These are phyloP conservation scores for Parietichytrium sp. DNA, from an alignment of 108 stramenopile species.

Conservation along the genomic window DNA sequence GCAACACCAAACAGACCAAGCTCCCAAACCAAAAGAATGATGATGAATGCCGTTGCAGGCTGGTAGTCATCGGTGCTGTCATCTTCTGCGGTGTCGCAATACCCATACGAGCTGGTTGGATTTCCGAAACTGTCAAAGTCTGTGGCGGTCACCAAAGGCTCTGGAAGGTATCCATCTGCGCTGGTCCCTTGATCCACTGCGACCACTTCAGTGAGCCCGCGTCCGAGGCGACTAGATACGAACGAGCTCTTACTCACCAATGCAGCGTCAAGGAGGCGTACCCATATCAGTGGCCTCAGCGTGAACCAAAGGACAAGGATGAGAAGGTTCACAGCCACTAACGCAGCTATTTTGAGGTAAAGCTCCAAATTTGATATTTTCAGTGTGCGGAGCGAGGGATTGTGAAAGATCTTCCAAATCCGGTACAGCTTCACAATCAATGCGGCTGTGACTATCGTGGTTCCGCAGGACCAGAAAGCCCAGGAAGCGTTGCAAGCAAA, in stretches of 20 bases:
- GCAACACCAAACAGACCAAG: background rate
- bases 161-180: no score
- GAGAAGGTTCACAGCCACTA: background rate
- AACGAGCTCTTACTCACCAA: no score
- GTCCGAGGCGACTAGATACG: no score
- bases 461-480: background rate
- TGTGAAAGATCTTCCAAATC: background rate
- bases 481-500: background rate
- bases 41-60: background rate
- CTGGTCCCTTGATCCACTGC: no score
- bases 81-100: no score
- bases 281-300: background rate
- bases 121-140: constrained; percentile 4
- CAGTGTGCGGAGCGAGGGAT: constrained; percentile 26
- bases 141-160: no score
- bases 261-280: background rate
- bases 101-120: background rate
- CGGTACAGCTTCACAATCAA: constrained; percentile 8
- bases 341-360: background rate
- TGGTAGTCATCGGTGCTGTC: background rate
- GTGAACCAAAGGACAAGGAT: background rate
- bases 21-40: background rate
- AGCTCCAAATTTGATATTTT: constrained; percentile 7
- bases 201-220: no score
- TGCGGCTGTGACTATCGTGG: constrained; percentile 4